Evolutionary conservation across 106 monocot genomes (phyloP), one percentile per base, ranked within the genome.

Genomic region (Cymbidium sinense): DNA sequence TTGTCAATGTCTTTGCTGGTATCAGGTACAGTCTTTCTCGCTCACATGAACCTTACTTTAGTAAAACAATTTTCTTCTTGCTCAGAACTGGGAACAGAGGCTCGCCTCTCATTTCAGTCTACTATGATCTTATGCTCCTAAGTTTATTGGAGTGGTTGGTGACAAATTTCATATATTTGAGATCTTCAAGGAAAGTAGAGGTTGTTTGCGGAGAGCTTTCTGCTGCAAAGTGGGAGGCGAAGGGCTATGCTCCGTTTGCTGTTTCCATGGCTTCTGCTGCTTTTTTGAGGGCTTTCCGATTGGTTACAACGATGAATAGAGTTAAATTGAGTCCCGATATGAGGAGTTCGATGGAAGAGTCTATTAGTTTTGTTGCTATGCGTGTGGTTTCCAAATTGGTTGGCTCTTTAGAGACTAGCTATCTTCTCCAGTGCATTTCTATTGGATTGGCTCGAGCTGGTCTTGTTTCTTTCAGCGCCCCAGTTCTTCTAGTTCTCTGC

Each of bases 221-320:
- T 25, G 33, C 33, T 6, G 82, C 79, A 67, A 86, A 76, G 39
- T 64, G 86, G 43, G 44, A 74, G 28, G 58, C 5, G 20, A 65
- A 65, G 11, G 55, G 77, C 7, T 73, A 52, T 33, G 55, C 85
- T 1, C 73, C 77, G 21, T 87, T 92, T 77, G 85, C 83, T 0
- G 83, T 87, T 70, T 50, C 83, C 28, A 92, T 94, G 94, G 84
- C 84, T 74, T 44, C 85, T 31, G 83, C 80, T 21, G 98, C 92
- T 31, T 79, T 86, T 5, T 64, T 99, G 81, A 75, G 98, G 79
- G 98, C 89, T 50, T 80, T 90, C 43, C 77, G 92, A 2, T 70
- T 83, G 67, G 87, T 55, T 70, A 61, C 73, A 54, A 75, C 82
- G 4, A 85, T 62, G 15, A 83, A 37, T 28, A 78, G 80, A 74